These are phyloP conservation scores for Panaeolus papilionaceus DNA, from an alignment of 768 basidiomycete genomes.

Conservation along the genomic window DNA sequence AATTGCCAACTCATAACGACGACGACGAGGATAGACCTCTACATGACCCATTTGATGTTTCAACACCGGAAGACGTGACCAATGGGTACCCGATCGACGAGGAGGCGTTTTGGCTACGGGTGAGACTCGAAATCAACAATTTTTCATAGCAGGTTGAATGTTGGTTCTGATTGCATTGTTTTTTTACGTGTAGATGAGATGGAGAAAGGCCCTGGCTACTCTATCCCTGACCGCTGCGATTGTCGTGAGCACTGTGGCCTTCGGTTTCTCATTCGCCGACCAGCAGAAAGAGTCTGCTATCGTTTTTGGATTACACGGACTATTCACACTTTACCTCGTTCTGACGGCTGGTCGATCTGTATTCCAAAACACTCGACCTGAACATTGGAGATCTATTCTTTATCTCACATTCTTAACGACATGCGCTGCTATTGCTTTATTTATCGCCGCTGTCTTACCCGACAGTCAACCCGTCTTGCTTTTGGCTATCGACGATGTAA, in stretches of 20 bases:
- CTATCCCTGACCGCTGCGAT: slow-evolving; percentile 52
- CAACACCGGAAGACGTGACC: slow-evolving; percentile 64
- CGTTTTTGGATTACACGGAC: slow-evolving; percentile 50
- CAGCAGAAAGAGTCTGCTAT: slow-evolving; percentile 38
- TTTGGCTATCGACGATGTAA: slow-evolving; percentile 28
- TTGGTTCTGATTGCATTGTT: neutral
- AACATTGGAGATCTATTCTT: slow-evolving; percentile 57
- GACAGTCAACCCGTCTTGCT: slow-evolving; percentile 41
- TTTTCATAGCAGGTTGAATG: slow-evolving; percentile 38
- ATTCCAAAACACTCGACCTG: slow-evolving; percentile 44
- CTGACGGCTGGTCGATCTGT: slow-evolving; percentile 58
- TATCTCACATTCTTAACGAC: slow-evolving; percentile 67
- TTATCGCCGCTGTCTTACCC: slow-evolving; percentile 61
- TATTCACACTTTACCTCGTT: slow-evolving; percentile 66
- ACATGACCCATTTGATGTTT: slow-evolving; percentile 55
- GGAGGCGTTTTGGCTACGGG: slow-evolving; percentile 37
- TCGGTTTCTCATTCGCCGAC: slow-evolving; percentile 59
- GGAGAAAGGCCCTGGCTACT: slow-evolving; percentile 60
- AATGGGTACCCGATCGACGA: slow-evolving; percentile 40
- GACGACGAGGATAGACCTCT: slow-evolving; percentile 22
- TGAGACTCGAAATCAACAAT: slow-evolving; percentile 48
- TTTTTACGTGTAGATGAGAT: slow-evolving; percentile 51
- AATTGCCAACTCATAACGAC: slow-evolving; percentile 32
- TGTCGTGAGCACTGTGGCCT: slow-evolving; percentile 54
- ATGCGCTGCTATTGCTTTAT: slow-evolving; percentile 38